These are phyloP conservation scores for Zoysia matrella DNA, from an alignment of 202 grass and related monocot genomes.

Conservation along the genomic window DNA sequence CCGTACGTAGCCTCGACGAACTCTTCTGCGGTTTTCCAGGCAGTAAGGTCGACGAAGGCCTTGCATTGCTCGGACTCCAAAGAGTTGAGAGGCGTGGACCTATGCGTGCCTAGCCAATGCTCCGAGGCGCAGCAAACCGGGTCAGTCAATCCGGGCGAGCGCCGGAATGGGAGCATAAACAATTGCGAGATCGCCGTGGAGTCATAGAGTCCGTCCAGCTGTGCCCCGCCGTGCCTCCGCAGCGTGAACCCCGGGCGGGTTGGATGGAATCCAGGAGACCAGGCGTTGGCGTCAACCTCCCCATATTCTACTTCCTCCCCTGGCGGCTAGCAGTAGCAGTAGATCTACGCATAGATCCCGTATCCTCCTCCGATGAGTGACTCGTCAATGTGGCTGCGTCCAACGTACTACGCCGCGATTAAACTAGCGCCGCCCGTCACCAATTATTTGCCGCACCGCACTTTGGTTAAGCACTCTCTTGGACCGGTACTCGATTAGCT, in stretches of 20 bases:
- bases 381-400: too few species aligned
- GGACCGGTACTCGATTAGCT: background rate
- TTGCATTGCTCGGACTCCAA: too few species aligned
- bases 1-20: background rate
- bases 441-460: slow-evolving; percentile 41
- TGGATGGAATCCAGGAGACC: slow-evolving; percentile 52
- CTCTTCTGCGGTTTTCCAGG: background rate
- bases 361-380: background rate
- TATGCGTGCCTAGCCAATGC: too few species aligned
- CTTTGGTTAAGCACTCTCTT: background rate
- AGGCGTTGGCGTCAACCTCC: background rate
- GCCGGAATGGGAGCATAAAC: too few species aligned
- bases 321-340: slow-evolving; percentile 13
- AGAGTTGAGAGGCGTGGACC: too few species aligned
- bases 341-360: slow-evolving; percentile 38
- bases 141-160: too few species aligned
- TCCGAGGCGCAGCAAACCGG: too few species aligned
- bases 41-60: background rate
- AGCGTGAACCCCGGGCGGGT: slow-evolving; percentile 26
- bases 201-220: too few species aligned
- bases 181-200: too few species aligned
- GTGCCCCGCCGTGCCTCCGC: too few species aligned
- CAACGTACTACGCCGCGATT: background rate
- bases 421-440: slow-evolving; percentile 37
- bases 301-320: slow-evolving; percentile 30